Evolutionary conservation across 169 alveolate genomes (phyloP).

Genomic region (Plasmodium ovale): DNA sequence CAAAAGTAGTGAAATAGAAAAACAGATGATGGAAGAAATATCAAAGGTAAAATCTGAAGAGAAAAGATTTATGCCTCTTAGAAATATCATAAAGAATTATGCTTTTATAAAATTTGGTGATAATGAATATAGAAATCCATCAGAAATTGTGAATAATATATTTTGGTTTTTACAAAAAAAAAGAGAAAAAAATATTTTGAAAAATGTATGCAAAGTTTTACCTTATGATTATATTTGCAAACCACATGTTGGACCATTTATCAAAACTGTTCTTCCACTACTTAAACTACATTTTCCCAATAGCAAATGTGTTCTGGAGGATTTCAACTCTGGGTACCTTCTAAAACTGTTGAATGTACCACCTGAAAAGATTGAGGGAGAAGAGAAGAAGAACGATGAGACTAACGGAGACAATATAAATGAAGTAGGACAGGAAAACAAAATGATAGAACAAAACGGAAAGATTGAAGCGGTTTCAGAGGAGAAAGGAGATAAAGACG

Average conservation of each 20-base stretch:
- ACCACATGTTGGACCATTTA: slow-evolving; percentile 77
- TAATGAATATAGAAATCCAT: slow-evolving; percentile 76
- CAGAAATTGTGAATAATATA: slow-evolving; percentile 78
- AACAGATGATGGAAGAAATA: slow-evolving; percentile 75
- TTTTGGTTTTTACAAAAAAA: slow-evolving; percentile 48
- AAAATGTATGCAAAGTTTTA: slow-evolving; percentile 81
- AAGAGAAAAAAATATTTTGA: slow-evolving; percentile 55
- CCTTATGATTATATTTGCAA: slow-evolving; percentile 83
- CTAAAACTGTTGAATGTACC: slow-evolving; percentile 24
- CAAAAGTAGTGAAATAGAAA: slow-evolving; percentile 62
- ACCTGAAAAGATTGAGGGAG: slow-evolving; percentile 5
- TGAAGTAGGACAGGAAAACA: background rate
- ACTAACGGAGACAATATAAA: background rate
- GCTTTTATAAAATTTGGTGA: slow-evolving; percentile 80
- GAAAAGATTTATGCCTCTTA: slow-evolving; percentile 82
- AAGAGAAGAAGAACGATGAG: background rate
- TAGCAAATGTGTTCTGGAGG: slow-evolving; percentile 24
- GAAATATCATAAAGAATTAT: slow-evolving; percentile 79
- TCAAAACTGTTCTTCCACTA: slow-evolving; percentile 39
- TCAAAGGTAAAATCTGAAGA: slow-evolving; percentile 69
- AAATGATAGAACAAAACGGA: too few species aligned
- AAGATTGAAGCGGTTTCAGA: too few species aligned
- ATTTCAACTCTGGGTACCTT: slow-evolving; percentile 7
- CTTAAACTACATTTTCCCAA: slow-evolving; percentile 12
- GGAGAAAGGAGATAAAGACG: background rate